These are phyloP conservation scores for Tilletia walkeri DNA, from an alignment of 1,284 basidiomycete genomes.

Conservation along the genomic window DNA sequence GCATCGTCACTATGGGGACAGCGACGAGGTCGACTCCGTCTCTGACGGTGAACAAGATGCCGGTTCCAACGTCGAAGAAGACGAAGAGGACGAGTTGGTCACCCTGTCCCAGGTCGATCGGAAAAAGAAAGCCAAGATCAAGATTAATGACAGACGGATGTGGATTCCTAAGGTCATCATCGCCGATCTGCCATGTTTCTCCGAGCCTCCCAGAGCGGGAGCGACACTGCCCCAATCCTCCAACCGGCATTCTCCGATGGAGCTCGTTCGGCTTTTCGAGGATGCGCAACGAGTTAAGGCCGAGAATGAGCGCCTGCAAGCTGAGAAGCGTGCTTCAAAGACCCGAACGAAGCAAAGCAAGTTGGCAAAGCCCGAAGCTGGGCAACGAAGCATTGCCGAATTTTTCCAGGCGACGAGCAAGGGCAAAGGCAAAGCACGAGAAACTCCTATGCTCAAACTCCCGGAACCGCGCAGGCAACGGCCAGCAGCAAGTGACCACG, in stretches of 20 bases:
- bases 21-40: not conserved
- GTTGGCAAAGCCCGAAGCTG: not conserved
- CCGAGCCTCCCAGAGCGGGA: not conserved
- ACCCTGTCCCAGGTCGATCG: constrained; percentile 1
- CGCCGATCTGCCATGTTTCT: not conserved
- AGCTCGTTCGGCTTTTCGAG: not conserved
- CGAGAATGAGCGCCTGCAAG: constrained; percentile 2
- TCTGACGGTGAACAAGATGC: not conserved
- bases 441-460: not conserved
- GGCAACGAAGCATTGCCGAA: not conserved
- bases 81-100: not conserved
- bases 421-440: not conserved
- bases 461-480: not conserved
- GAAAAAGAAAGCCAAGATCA: not conserved
- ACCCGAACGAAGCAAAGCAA: not conserved
- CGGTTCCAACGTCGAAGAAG: not conserved
- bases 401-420: not conserved
- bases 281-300: not conserved
- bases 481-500: not conserved
- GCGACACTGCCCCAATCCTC: not conserved
- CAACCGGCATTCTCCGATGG: not conserved
- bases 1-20: not conserved
- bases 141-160: not conserved
- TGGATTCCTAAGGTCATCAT: constrained; percentile 5
- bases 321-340: not conserved